These are phyloP conservation scores for Didymella arachidicola DNA, from an alignment of 2,329 filamentous ascomycete genomes.

Conservation along the genomic window DNA sequence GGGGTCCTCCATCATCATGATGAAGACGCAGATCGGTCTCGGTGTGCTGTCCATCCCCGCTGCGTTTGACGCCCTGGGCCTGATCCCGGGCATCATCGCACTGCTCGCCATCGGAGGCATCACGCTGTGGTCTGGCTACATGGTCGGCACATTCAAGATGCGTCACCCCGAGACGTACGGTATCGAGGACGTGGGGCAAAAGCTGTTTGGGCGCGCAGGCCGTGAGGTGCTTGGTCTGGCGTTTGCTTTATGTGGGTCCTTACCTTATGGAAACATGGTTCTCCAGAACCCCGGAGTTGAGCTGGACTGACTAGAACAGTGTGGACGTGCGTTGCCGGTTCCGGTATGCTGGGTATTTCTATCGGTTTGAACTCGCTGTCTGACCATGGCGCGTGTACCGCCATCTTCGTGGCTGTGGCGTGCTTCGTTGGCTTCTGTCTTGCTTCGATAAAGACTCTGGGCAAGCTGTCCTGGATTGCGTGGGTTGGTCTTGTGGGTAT, in stretches of 20 bases:
- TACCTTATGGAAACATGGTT: constrained; percentile 46
- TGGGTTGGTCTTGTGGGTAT: constrained; percentile 23
- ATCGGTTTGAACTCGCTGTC: constrained; percentile 68
- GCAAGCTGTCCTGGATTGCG: constrained; percentile 64
- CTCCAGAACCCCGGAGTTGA: constrained; percentile 7
- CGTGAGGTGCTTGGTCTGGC: constrained; percentile 54
- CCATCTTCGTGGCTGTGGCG: constrained; percentile 58
- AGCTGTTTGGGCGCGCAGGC: constrained; percentile 61
- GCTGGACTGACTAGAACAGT: constrained; percentile 39
- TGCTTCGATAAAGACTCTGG: constrained; percentile 65
- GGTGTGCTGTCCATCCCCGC: constrained; percentile 57
- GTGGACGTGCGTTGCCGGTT: constrained; percentile 49
- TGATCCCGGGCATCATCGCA: constrained; percentile 58
- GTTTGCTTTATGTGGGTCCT: constrained; percentile 45
- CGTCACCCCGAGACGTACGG: constrained; percentile 62
- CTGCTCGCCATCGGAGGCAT: constrained; percentile 52
- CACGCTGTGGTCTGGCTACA: constrained; percentile 59
- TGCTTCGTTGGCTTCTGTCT: constrained; percentile 59
- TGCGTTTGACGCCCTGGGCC: constrained; percentile 55
- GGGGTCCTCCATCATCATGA: constrained; percentile 31
- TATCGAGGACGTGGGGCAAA: constrained; percentile 63
- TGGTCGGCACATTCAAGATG: constrained; percentile 61
- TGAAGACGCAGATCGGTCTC: constrained; percentile 37
- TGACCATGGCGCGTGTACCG: constrained; percentile 65
- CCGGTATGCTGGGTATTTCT: constrained; percentile 66